Evolutionary conservation across 2,329 filamentous ascomycete genomes (phyloP).

Genomic region (Ophiocordyceps australis): DNA sequence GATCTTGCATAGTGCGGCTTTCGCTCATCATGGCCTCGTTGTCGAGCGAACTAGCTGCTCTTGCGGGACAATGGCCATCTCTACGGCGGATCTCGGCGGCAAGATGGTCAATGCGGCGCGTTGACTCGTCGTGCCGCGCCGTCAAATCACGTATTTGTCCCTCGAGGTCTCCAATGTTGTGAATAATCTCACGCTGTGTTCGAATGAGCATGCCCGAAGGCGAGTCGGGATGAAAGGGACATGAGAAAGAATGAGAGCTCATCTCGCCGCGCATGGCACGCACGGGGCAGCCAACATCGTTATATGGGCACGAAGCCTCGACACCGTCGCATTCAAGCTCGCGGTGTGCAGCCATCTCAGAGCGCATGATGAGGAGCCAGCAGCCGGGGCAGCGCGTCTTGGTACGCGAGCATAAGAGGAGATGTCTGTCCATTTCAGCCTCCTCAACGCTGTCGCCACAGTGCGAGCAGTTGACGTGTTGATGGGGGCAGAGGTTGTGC

Average conservation of each 20-base stretch:
- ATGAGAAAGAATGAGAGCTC: conserved; percentile 25
- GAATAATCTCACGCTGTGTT: conserved; percentile 27
- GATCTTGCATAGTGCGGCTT: conserved; percentile 21
- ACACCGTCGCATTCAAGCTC: conserved; percentile 29
- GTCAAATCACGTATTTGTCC: conserved; percentile 16
- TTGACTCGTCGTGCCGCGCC: conserved; percentile 14
- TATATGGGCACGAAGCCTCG: conserved; percentile 27
- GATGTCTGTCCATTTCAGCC: conserved; percentile 17
- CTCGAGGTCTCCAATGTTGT: conserved; percentile 16
- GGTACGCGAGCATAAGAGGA: conserved; percentile 24
- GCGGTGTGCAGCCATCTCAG: conserved; percentile 26
- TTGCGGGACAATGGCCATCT: too few species aligned
- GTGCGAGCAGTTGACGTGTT: conserved; percentile 28
- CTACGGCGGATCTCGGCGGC: conserved; percentile 19
- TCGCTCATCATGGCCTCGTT: conserved; percentile 29
- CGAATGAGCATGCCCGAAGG: conserved; percentile 32
- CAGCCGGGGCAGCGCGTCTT: conserved; percentile 32
- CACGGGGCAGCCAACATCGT: conserved; percentile 16
- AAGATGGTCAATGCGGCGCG: conserved; percentile 16
- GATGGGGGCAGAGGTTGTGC: conserved; percentile 36
- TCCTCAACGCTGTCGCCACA: conserved; percentile 31
- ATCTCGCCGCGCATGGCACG: conserved; percentile 17
- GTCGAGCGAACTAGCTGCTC: too few species aligned
- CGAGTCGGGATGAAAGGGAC: conserved; percentile 29
- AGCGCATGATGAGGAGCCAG: conserved; percentile 21